Evolutionary conservation across 75 land plant genomes (phyloP).

Genomic region (Cunninghamia lanceolata): DNA sequence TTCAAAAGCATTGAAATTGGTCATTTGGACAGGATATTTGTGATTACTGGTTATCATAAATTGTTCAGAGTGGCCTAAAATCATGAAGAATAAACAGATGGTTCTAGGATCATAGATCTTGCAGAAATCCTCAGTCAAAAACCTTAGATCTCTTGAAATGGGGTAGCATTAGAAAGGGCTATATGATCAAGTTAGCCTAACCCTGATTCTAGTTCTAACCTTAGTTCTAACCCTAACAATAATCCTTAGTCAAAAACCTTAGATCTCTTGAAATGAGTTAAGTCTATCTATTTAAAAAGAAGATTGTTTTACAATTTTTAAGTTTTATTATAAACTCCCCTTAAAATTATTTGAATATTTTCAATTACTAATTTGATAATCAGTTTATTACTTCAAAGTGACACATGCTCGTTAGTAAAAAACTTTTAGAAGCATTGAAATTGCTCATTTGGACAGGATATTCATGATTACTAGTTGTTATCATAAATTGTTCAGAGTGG

Average conservation of each 20-base stretch:
- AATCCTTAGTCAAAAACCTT: too few species aligned
- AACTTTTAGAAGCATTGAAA: neutral
- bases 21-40: neutral
- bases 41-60: neutral
- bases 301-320: too few species aligned
- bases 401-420: neutral
- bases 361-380: too few species aligned
- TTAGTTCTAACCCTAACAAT: too few species aligned
- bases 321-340: too few species aligned
- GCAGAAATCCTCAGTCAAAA: neutral
- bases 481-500: neutral
- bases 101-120: neutral
- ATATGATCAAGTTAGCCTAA: too few species aligned
- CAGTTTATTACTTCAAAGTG: neutral
- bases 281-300: too few species aligned
- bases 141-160: neutral
- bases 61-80: neutral
- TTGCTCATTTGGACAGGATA: neutral
- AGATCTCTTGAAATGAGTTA: too few species aligned
- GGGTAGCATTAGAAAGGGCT: neutral
- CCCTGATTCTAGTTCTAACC: too few species aligned
- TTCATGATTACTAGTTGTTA: neutral
- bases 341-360: too few species aligned
- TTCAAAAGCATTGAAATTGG: neutral
- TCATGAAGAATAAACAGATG: neutral